Percentiles rank a stretch among this genome's conserved stretches.
These are phyloP conservation scores for Skeletonema marinoi DNA, from an alignment of 108 stramenopile species.

Conservation along the genomic window DNA sequence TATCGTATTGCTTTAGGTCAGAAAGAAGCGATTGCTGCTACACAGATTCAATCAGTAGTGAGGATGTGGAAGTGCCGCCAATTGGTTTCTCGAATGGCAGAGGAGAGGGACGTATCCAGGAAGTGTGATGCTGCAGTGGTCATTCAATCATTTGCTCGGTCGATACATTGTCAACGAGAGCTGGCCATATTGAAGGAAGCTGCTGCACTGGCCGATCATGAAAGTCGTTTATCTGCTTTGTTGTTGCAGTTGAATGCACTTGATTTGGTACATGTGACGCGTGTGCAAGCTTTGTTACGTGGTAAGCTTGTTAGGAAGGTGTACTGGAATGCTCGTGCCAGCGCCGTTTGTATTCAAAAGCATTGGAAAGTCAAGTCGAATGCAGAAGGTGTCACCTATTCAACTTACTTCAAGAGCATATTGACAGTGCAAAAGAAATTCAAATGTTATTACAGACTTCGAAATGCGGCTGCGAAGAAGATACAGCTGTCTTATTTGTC, in stretches of 20 bases:
- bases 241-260: constrained; percentile 32
- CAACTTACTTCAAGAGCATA: background rate
- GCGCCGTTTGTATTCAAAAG: constrained; percentile 54
- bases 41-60: constrained; percentile 4
- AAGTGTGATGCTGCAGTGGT: no score
- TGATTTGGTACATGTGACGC: constrained; percentile 50
- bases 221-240: background rate
- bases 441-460: constrained; percentile 62
- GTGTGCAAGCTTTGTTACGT: constrained; percentile 56
- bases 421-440: constrained; percentile 49
- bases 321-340: constrained; percentile 11
- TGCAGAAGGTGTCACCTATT: constrained; percentile 14
- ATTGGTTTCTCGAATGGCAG: no score
- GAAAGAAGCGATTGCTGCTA: background rate
- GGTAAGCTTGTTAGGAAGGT: constrained; percentile 41
- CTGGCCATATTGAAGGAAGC: background rate
- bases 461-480: constrained; percentile 55
- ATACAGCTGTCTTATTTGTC: background rate
- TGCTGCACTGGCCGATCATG: background rate
- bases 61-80: background rate
- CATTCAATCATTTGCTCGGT: background rate
- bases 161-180: background rate
- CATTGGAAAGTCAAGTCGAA: constrained; percentile 49
- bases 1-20: background rate
- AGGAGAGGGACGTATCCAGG: no score